Evolutionary conservation across 2,329 filamentous ascomycete genomes (phyloP).

Genomic region (Scytalidium sp.): DNA sequence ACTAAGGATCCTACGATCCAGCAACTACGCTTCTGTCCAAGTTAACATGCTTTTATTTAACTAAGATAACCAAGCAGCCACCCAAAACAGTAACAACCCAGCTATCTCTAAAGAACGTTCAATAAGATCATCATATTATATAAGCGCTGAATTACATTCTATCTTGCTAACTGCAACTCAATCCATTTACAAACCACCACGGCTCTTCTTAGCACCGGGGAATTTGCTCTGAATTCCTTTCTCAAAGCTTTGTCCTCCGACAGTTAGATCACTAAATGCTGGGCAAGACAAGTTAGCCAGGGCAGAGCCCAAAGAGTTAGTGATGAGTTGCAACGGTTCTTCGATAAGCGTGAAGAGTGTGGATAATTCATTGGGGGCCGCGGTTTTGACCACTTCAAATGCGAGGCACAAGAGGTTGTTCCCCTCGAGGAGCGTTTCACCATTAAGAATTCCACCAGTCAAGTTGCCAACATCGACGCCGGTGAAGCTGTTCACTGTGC

Average conservation of each 20-base stretch:
- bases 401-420: constrained; percentile 45
- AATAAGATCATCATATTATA: too few species aligned
- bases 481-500: constrained; percentile 46
- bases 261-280: constrained; percentile 21
- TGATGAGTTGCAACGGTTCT: constrained; percentile 28
- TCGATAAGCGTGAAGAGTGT: constrained; percentile 33
- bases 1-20: too few species aligned
- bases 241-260: constrained; percentile 7
- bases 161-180: too few species aligned
- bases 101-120: too few species aligned
- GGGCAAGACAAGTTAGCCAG: constrained; percentile 27
- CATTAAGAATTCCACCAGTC: constrained; percentile 42
- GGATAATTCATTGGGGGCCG: constrained; percentile 37
- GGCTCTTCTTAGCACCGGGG: constrained; percentile 3
- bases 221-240: constrained; percentile 7
- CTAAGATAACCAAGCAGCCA: too few species aligned
- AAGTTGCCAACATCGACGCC: constrained; percentile 40
- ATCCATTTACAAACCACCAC: background rate
- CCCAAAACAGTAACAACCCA: too few species aligned
- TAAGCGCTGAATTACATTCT: too few species aligned
- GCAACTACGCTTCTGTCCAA: too few species aligned
- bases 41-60: too few species aligned
- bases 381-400: constrained; percentile 35
- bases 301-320: constrained; percentile 24
- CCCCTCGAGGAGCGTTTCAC: constrained; percentile 37